These are phyloP conservation scores for Pyrenopolyporus hunteri DNA, from an alignment of 495 filamentous ascomycete species.

Conservation along the genomic window DNA sequence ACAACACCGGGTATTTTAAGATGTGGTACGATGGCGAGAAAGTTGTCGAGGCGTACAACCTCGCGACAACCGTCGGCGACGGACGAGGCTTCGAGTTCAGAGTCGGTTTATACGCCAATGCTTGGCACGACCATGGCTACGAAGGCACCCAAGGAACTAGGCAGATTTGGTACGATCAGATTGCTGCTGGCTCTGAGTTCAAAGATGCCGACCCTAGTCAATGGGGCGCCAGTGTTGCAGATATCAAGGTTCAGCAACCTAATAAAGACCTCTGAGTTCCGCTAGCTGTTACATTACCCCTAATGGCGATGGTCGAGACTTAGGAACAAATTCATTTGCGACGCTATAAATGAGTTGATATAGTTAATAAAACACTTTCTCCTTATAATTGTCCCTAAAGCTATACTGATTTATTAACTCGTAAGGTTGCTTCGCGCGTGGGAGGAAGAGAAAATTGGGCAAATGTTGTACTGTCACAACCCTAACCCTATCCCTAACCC, in stretches of 20 bases:
- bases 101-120: conserved; percentile 62
- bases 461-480: too few species aligned
- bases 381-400: too few species aligned
- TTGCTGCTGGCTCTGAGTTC: conserved; percentile 55
- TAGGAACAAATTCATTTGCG: too few species aligned
- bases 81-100: conserved; percentile 57
- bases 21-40: conserved; percentile 59
- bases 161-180: conserved; percentile 62
- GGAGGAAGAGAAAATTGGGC: too few species aligned
- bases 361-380: too few species aligned
- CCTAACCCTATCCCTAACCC: too few species aligned
- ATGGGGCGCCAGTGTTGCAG: conserved; percentile 4
- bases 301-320: too few species aligned
- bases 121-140: conserved; percentile 58
- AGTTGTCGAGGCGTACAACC: conserved; percentile 51
- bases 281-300: too few species aligned
- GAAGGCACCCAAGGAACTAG: conserved; percentile 56
- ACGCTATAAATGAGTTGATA: too few species aligned
- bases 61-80: conserved; percentile 56
- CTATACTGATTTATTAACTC: too few species aligned
- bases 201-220: conserved; percentile 50
- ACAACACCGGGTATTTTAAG: conserved; percentile 55
- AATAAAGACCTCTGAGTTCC: neutral
- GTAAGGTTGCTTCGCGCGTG: too few species aligned
- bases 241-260: neutral